Evolutionary conservation across 768 basidiomycete genomes (phyloP), one percentile per base, ranked within the genome.

Genomic region (Rhizopogon vesiculosus): DNA sequence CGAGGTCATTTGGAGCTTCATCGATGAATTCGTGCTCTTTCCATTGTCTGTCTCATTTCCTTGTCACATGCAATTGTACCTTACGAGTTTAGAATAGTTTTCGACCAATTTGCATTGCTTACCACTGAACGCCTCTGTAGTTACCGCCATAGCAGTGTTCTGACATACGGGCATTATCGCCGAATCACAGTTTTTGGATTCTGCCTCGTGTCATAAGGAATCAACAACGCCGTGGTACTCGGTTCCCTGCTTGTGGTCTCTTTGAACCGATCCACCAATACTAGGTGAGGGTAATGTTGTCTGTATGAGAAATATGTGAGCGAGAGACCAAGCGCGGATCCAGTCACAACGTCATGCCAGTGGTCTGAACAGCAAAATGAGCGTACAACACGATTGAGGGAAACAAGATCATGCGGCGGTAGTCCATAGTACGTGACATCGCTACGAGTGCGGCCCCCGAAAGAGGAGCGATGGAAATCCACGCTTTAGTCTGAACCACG

Each of bases 391-490:
- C 9, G 16, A 31, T 13, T 16, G 38, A 3, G 18, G 42, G 4
- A 12, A 31, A 16, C 7, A 33, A 39, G n/a, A 7, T 19, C 84
- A 56, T 65, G 90, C 89, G 92, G 59, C 93, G 81, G 61, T 89
- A 88, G 69, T 96, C 94, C 89, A 95, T 94, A 0, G 91, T 94
- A 16, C 94, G 84, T 5, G 87, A 86, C 55, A 93, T 80, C 5
- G 89, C 89, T 3, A 92, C 83, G 7, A 87, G 74, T 5, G 83
- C 73, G 0, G 92, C 93, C 2, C 79, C 87, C 13, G 84, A 71
- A 39, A 96, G 79, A 1, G 96, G 96, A 0, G 81, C 64, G 1
- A 96, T 67, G 0, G 86, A 74, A 28, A 94, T 62, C 94, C 94
- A 99, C 5, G 88, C 87, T 70, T 93, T 94, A 16, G 76, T 67